These are phyloP conservation scores for Penicillium subrubescens DNA, from an alignment of 495 filamentous ascomycete genomes.

Conservation along the genomic window DNA sequence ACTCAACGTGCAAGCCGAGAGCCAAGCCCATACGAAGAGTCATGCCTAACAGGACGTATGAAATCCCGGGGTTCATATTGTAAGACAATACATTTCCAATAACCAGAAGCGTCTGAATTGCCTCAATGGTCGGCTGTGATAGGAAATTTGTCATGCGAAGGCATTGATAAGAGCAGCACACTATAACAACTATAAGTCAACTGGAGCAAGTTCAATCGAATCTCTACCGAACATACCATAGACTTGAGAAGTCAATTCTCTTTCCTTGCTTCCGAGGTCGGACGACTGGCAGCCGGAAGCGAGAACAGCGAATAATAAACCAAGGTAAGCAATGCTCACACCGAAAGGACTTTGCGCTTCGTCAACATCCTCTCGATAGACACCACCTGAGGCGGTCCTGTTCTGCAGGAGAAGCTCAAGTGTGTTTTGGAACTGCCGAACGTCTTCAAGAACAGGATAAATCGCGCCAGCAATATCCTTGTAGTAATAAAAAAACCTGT, in stretches of 20 bases:
- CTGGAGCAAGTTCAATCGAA: background rate
- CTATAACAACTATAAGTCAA: slow-evolving; percentile 23
- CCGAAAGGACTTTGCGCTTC: slow-evolving; percentile 52
- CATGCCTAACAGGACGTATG: slow-evolving; percentile 59
- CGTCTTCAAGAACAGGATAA: slow-evolving; percentile 77
- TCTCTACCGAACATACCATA: slow-evolving; percentile 40
- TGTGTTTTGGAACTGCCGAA: slow-evolving; percentile 68
- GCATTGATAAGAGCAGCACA: slow-evolving; percentile 65
- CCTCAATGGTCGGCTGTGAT: slow-evolving; percentile 59
- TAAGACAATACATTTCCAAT: slow-evolving; percentile 64
- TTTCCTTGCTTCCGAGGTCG: slow-evolving; percentile 61
- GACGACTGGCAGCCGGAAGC: slow-evolving; percentile 84
- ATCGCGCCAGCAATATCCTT: slow-evolving; percentile 81
- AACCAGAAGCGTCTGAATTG: slow-evolving; percentile 58
- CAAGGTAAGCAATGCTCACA: slow-evolving; percentile 64
- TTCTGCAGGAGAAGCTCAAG: slow-evolving; percentile 69
- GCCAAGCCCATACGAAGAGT: slow-evolving; percentile 61
- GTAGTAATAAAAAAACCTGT: slow-evolving; percentile 72
- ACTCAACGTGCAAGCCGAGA: slow-evolving; percentile 57
- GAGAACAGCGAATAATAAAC: slow-evolving; percentile 75
- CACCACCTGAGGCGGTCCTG: slow-evolving; percentile 52
- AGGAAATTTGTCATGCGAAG: slow-evolving; percentile 64
- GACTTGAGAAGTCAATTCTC: slow-evolving; percentile 60
- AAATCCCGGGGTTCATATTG: slow-evolving; percentile 66
- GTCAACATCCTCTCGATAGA: slow-evolving; percentile 39